Evolutionary conservation across 371 early-diverging fungal species (phyloP).

Genomic region (Batkoa obscura): DNA sequence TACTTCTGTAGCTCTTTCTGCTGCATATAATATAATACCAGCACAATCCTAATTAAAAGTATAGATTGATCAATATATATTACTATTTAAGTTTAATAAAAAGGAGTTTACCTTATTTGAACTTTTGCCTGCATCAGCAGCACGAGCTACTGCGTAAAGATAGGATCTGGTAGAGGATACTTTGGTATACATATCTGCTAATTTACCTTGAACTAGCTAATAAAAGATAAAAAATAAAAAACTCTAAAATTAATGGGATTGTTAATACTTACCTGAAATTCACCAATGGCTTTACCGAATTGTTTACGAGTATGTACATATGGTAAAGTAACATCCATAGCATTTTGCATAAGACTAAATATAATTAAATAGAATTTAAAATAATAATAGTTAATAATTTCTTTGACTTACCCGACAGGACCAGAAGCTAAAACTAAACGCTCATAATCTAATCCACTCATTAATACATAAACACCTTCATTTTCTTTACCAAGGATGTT

Average conservation of each 20-base stretch:
- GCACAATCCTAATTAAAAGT: conserved; percentile 63
- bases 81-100: background rate
- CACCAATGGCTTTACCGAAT: conserved; percentile 68
- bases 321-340: conserved; percentile 61
- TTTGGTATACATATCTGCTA: conserved; percentile 96
- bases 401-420: conserved; percentile 48
- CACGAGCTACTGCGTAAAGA: conserved; percentile 80
- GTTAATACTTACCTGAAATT: conserved; percentile 49
- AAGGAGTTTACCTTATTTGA: conserved; percentile 32
- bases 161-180: conserved; percentile 78
- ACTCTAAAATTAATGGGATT: background rate
- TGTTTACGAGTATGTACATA: conserved; percentile 84
- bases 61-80: background rate
- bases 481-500: conserved; percentile 75
- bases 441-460: conserved; percentile 89
- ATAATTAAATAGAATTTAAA: background rate
- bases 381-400: background rate
- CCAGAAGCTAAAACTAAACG: conserved; percentile 83
- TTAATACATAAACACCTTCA: conserved; percentile 91
- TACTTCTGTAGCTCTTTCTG: conserved; percentile 89
- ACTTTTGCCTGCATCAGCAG: conserved; percentile 58
- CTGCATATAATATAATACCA: conserved; percentile 84
- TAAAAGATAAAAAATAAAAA: background rate
- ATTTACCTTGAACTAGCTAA: conserved; percentile 72
- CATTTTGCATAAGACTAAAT: conserved; percentile 68